Evolutionary conservation across 306 rosid genomes (phyloP).

Genomic region (Gleditsia sinensis): DNA sequence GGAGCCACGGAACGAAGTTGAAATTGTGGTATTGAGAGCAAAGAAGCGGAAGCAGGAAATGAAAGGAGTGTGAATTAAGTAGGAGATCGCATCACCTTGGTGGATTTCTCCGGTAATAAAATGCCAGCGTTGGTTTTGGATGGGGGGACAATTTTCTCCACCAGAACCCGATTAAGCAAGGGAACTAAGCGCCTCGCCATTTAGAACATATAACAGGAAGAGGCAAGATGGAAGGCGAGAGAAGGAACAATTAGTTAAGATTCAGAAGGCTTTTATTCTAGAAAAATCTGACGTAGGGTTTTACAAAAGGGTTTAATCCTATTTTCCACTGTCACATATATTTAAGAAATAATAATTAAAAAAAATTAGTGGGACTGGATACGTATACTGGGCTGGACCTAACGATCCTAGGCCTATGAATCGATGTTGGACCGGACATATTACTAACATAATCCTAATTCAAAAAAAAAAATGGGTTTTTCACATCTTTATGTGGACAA

Average conservation of each 20-base stretch:
- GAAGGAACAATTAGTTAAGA: not conserved
- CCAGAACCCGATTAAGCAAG: constrained; percentile 70
- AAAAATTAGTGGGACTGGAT: no score
- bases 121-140: constrained; percentile 67
- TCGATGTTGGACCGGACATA: no score
- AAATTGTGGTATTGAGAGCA: constrained; percentile 7
- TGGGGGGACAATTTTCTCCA: constrained; percentile 72
- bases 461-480: no score
- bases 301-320: not conserved
- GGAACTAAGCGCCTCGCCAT: constrained; percentile 85
- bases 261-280: not conserved
- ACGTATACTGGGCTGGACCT: no score
- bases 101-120: constrained; percentile 61
- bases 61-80: constrained; percentile 13
- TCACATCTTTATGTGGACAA: no score
- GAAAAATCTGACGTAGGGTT: not conserved
- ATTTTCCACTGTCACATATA: no score
- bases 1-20: not conserved
- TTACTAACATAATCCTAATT: no score
- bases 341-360: no score
- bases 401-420: no score
- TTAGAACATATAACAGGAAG: not conserved
- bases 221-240: not conserved
- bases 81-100: constrained; percentile 45
- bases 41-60: constrained; percentile 12